Evolutionary conservation across 345 rosid species (phyloP).

Genomic region (Sapria himalayana): DNA sequence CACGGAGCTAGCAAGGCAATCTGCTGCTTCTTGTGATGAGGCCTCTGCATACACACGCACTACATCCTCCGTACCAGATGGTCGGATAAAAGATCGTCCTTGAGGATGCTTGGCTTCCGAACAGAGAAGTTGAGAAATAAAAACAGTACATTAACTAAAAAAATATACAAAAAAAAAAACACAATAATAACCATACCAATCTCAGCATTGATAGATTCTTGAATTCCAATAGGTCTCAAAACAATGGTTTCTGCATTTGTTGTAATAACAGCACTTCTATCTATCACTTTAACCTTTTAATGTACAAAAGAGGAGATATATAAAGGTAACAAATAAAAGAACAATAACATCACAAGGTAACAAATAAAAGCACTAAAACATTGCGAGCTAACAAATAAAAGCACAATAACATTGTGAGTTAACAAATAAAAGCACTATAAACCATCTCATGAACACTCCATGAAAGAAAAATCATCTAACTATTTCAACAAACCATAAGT

Average conservation of each 20-base stretch:
- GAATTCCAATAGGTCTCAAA: slow-evolving; percentile 64
- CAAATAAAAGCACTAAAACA: too few relatives aligned
- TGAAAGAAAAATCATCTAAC: too few relatives aligned
- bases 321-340: background rate
- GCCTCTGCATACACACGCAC: slow-evolving; percentile 90
- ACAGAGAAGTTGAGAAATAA: background rate
- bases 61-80: slow-evolving; percentile 92
- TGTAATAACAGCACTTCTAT: slow-evolving; percentile 61
- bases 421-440: too few relatives aligned
- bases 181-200: slow-evolving; percentile 16
- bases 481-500: slow-evolving; percentile 52
- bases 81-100: slow-evolving; percentile 72
- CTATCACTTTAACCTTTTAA: slow-evolving; percentile 61
- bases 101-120: slow-evolving; percentile 26
- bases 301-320: too few relatives aligned
- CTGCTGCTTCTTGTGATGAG: slow-evolving; percentile 59
- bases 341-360: too few relatives aligned
- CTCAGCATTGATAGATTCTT: slow-evolving; percentile 68
- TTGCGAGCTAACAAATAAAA: too few relatives aligned
- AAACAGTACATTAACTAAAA: background rate
- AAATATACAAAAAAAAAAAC: background rate
- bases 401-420: too few relatives aligned
- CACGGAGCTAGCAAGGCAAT: slow-evolving; percentile 45
- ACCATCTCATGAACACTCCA: too few relatives aligned
- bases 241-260: slow-evolving; percentile 58